Evolutionary conservation across 768 basidiomycete genomes (phyloP).

Genomic region (button mushroom (Agaricus bisporus)): DNA sequence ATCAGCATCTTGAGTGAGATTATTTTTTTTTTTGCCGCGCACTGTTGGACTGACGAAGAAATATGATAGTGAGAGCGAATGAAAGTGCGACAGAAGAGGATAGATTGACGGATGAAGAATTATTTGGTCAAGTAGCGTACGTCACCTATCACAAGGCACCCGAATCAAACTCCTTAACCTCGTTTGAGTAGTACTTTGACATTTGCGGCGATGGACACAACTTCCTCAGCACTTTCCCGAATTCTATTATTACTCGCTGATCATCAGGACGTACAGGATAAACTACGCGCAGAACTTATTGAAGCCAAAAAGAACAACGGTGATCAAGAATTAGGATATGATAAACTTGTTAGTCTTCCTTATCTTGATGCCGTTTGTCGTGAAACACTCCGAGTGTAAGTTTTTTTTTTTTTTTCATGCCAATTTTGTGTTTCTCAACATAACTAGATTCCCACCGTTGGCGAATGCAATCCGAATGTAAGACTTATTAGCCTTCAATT

Average conservation of each 20-base stretch:
- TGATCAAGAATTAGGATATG: constrained; percentile 25
- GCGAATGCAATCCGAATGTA: constrained; percentile 18
- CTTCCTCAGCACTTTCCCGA: constrained; percentile 29
- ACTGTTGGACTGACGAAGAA: neutral
- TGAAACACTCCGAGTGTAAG: constrained; percentile 34
- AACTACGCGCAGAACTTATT: constrained; percentile 27
- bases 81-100: constrained; percentile 25
- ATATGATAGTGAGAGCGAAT: constrained; percentile 39
- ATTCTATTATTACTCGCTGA: constrained; percentile 26
- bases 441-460: constrained; percentile 23
- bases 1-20: constrained; percentile 38
- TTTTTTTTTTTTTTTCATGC: neutral
- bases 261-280: constrained; percentile 31
- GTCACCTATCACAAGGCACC: no score
- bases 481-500: neutral
- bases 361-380: constrained; percentile 35
- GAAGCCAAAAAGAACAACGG: constrained; percentile 20
- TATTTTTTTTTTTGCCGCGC: no score
- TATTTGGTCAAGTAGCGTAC: constrained; percentile 27
- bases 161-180: no score
- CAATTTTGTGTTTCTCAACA: no score
- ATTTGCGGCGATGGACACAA: constrained; percentile 39
- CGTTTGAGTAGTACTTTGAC: constrained; percentile 24
- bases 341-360: constrained; percentile 28
- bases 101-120: constrained; percentile 26